Base-by-base conservation (phyloP, 768 basidiomycete species). In the Tylopilus cervinicoccineus region DNA sequence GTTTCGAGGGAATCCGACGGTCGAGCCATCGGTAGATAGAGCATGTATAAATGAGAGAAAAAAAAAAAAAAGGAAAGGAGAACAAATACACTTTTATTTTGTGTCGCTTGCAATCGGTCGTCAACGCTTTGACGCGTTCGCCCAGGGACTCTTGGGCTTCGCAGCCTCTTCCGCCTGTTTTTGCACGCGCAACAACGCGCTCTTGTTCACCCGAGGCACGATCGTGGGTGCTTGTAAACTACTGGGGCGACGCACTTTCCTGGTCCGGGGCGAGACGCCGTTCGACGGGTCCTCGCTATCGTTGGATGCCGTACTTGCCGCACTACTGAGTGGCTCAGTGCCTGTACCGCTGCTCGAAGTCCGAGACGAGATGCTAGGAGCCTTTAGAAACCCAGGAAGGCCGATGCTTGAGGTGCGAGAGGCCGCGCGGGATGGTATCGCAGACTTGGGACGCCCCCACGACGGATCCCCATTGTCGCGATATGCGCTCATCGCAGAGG, bases 201-300 rank as follows among this genome's bases (percentile, higher is more conserved):
- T 89, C 64, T 76, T 81, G 66, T 93, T 93, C 52, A 73, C 78
- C 45, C 86, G 74, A 8, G 89, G 90, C 9, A 66, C 64, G 50
- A 90, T 86, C 5, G 75, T 72, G 2, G 89, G 87, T 2, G 75
- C 72, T 43, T 69, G 70, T 37, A 79, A 61, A 57, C 83, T 84
- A 60, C 78, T 79, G 4, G 76, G 80, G 17, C 83, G 81, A 5
- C 78, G 76, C 3, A 24, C 32, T 39, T 38, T 52, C 38, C 71
- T 69, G 2, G 71, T 68, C 11, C 65, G 52, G 9, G 61, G 46
- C 33, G 42, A 34, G 29, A 48, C 50, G 6, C 51, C 55, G 11
- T 58, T 55, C 17, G n/a, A 52, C 28, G 31, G 53, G 52, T 54
- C 61, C 3, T 61, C 51, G 41, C 52, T 66, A 19, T 56, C 59